These are phyloP conservation scores for Alternaria brassicicola DNA, from an alignment of 2,329 filamentous ascomycete species.

Conservation along the genomic window DNA sequence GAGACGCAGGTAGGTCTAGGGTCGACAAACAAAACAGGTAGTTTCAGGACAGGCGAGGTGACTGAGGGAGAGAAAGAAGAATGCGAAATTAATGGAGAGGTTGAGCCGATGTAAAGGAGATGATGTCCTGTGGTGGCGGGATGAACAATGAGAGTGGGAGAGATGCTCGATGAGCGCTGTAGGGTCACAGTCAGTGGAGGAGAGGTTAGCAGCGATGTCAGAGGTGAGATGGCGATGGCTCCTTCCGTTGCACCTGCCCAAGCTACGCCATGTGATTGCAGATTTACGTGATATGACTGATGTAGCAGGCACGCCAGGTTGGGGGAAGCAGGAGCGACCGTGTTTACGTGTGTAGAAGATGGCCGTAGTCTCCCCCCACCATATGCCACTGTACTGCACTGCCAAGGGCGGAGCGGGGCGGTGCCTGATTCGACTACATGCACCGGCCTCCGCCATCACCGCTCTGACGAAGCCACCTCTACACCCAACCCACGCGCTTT, in stretches of 20 bases:
- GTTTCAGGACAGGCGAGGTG: conserved; percentile 8
- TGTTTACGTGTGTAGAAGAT: not conserved
- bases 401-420: conserved; percentile 38
- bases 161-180: conserved; percentile 25
- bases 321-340: conserved; percentile 16
- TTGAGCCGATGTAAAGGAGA: conserved; percentile 13
- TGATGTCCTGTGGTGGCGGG: conserved; percentile 16
- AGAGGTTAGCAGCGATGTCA: conserved; percentile 21
- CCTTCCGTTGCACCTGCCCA: conserved; percentile 28
- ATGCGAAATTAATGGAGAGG: conserved; percentile 35
- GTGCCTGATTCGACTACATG: conserved; percentile 34
- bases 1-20: conserved; percentile 8
- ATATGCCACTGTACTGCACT: conserved; percentile 19
- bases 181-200: conserved; percentile 25
- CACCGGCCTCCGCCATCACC: conserved; percentile 38
- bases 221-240: conserved; percentile 28
- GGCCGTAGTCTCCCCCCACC: conserved; percentile 18
- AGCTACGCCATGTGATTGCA: conserved; percentile 17
- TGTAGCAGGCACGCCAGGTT: conserved; percentile 8
- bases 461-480: conserved; percentile 38
- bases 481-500: conserved; percentile 31
- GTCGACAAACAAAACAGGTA: conserved; percentile 12
- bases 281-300: not conserved
- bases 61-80: conserved; percentile 17
- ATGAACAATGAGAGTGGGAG: conserved; percentile 32